These are phyloP conservation scores for Ceratocystis papillata DNA, from an alignment of 2,329 filamentous ascomycete genomes.

Conservation along the genomic window DNA sequence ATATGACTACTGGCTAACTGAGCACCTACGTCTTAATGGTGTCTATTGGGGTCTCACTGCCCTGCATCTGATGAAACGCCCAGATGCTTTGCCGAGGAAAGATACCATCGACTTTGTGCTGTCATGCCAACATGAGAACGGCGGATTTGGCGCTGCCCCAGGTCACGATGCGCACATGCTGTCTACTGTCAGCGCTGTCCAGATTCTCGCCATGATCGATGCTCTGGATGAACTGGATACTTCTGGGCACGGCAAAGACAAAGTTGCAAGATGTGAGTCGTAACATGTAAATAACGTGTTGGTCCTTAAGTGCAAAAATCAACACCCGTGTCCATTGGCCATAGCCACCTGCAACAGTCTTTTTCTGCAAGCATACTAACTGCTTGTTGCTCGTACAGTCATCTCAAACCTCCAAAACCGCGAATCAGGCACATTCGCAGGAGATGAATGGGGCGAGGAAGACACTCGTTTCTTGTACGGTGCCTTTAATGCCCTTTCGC, in stretches of 20 bases:
- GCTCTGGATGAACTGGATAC: slow-evolving; percentile 73
- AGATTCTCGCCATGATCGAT: slow-evolving; percentile 79
- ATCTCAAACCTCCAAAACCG: slow-evolving; percentile 73
- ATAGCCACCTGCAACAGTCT: not conserved
- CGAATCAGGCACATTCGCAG: slow-evolving; percentile 75
- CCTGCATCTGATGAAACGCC: slow-evolving; percentile 70
- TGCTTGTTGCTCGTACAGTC: slow-evolving; percentile 36
- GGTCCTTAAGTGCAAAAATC: no score
- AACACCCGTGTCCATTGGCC: no score
- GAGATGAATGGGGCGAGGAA: slow-evolving; percentile 92
- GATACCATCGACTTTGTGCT: slow-evolving; percentile 87
- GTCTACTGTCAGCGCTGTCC: slow-evolving; percentile 88
- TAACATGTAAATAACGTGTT: not conserved
- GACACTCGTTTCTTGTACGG: slow-evolving; percentile 92
- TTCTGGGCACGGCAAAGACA: slow-evolving; percentile 51
- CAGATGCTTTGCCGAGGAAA: slow-evolving; percentile 67
- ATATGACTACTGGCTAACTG: slow-evolving; percentile 94
- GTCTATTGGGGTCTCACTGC: slow-evolving; percentile 94
- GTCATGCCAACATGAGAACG: slow-evolving; percentile 78
- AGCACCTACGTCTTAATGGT: slow-evolving; percentile 89
- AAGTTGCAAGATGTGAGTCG: slow-evolving; percentile 67
- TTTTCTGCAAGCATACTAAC: slow-evolving; percentile 25
- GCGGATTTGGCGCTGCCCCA: slow-evolving; percentile 87
- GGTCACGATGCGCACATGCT: slow-evolving; percentile 94
- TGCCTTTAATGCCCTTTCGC: slow-evolving; percentile 77